Base-by-base conservation (phyloP, 140 eudicot species). In the Oenanthe javanica region DNA sequence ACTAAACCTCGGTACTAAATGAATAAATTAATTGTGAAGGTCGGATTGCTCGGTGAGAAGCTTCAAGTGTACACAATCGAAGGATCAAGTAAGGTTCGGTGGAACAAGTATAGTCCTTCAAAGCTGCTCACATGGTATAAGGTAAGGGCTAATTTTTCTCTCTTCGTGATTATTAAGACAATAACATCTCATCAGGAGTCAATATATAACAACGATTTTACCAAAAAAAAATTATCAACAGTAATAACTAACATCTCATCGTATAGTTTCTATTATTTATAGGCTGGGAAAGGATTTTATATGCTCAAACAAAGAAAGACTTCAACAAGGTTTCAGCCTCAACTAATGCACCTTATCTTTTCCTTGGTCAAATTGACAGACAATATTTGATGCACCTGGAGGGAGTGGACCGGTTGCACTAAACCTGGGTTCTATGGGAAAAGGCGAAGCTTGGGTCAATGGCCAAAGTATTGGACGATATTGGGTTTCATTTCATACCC, bases 391-490 rank as follows among this genome's bases (percentile, higher is more conserved):
- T 80, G 86, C 91, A 23, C 97, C 97, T 11, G 73, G 46, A 36
- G 93, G 97, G 3, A 77, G 45, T 45, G 89, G 85, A 64, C 87
- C 98, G 6, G 76, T 93, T 71, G 93, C 93, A 16, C 69, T 93
- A 82, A 88, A 93, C 79, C 92, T 93, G 23, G 91, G 89, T 42
- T 84, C 96, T n/a, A 93, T 93, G 98, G 98, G 98, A 31, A 93
- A 93, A 88, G 98, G 98, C 21, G 91, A 93, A 87, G 95, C 83
- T 77, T 93, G 98, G 98, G 79, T 93, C 43, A 93, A 93, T 79
- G 97, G 97, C 15, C 89, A 89, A 83, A 89, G 97, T 79, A 91
- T 93, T 45, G 98, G 98, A 49, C 87, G 98, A 76, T 93, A 91
- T 79, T 93, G 98, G 98, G 87, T 93, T 50, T 89, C 98, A 19